Evolutionary conservation across 1,284 basidiomycete genomes (phyloP).

Genomic region (Exobasidium cylindrosporum): DNA sequence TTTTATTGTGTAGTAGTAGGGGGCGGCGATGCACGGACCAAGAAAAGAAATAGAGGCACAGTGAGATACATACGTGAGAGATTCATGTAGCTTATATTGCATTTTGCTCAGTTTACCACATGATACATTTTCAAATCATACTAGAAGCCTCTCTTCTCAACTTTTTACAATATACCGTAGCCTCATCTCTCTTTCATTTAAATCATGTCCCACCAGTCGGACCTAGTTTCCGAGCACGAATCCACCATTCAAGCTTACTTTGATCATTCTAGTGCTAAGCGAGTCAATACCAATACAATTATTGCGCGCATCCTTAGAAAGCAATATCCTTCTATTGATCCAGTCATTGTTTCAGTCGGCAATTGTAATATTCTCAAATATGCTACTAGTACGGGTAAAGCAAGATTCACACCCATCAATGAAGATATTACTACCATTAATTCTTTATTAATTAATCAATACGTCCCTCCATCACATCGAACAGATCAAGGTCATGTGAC

Average conservation of each 20-base stretch:
- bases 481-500: neutral
- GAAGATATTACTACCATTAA: neutral
- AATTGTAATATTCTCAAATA: conserved; percentile 3
- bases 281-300: conserved; percentile 2
- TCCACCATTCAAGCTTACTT: neutral
- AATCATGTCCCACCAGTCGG: too few species aligned
- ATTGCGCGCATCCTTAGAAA: neutral
- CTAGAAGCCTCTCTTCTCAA: too few species aligned
- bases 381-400: neutral
- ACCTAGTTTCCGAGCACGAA: too few species aligned
- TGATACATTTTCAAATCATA: too few species aligned
- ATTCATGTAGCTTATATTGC: too few species aligned
- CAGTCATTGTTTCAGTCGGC: neutral
- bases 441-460: neutral
- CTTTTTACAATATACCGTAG: too few species aligned
- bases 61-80: too few species aligned
- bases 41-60: too few species aligned
- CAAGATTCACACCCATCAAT: neutral
- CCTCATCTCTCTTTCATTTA: too few species aligned
- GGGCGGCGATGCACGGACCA: too few species aligned
- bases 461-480: conserved; percentile 2
- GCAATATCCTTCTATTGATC: neutral
- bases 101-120: too few species aligned
- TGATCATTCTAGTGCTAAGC: conserved; percentile 2
- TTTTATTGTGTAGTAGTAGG: too few species aligned